Evolutionary conservation across 176 grass and related monocot genomes (phyloP).

Genomic region (Pontederia crassipes): DNA sequence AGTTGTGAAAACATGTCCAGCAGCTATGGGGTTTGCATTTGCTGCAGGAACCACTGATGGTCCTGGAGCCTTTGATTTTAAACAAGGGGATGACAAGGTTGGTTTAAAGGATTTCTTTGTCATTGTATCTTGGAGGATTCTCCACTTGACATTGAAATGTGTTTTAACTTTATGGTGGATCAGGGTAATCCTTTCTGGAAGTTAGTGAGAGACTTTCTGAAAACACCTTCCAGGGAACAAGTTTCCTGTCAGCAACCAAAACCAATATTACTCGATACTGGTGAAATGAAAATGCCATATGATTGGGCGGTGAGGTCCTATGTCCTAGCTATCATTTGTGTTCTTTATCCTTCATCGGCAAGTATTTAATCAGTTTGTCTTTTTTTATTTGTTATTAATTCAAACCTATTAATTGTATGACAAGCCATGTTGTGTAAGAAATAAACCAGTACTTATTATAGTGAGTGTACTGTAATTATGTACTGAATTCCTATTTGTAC

Average conservation of each 20-base stretch:
- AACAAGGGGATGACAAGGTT: conserved; percentile 90
- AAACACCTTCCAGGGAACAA: conserved; percentile 67
- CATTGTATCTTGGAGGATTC: neutral
- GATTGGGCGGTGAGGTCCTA: conserved; percentile 73
- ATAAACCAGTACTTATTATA: no score
- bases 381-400: neutral
- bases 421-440: no score
- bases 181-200: conserved; percentile 96
- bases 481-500: no score
- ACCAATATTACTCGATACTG: conserved; percentile 94
- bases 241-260: conserved; percentile 78
- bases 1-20: conserved; percentile 78
- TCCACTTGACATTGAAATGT: neutral
- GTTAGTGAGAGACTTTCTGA: conserved; percentile 76
- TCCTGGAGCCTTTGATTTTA: conserved; percentile 93
- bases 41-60: conserved; percentile 97
- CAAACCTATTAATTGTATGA: no score
- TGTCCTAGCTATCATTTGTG: no score
- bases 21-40: conserved; percentile 93
- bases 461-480: no score
- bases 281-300: conserved; percentile 93
- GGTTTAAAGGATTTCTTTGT: conserved; percentile 10
- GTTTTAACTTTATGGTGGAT: conserved; percentile 17
- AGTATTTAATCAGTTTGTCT: no score
- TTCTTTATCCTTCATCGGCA: no score